phyloP scores from a whole-genome alignment of 2,329 filamentous ascomycete genomes.

The Talaromyces atroroseus region DNA sequence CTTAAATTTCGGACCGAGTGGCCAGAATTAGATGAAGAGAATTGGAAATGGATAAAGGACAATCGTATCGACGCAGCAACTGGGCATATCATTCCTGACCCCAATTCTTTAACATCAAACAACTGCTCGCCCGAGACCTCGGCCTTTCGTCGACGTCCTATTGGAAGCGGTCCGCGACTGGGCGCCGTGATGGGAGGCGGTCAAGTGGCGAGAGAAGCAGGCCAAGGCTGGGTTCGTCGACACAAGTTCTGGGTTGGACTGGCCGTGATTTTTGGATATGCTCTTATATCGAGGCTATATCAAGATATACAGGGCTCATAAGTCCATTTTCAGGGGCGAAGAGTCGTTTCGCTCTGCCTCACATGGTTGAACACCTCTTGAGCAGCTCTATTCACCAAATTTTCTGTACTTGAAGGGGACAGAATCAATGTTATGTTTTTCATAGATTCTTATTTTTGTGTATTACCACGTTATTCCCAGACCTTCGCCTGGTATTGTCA shows the following conservation, averaged over 20 bases:
- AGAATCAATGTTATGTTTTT: neutral
- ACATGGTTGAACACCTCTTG: neutral
- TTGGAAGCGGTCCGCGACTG: conserved; percentile 49
- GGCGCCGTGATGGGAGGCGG: conserved; percentile 71
- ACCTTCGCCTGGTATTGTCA: neutral
- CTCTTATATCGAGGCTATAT: conserved; percentile 70
- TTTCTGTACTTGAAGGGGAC: neutral
- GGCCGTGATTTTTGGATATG: conserved; percentile 71
- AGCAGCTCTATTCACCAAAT: neutral
- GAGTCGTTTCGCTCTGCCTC: neutral
- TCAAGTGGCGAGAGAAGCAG: conserved; percentile 68
- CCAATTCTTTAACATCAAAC: conserved; percentile 46
- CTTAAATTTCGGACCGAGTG: conserved; percentile 85
- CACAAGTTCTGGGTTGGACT: conserved; percentile 73
- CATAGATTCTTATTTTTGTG: conserved; percentile 1
- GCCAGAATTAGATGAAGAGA: conserved; percentile 82
- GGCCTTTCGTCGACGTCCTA: conserved; percentile 59
- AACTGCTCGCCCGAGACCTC: conserved; percentile 58
- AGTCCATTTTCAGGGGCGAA: neutral
- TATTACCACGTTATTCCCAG: conserved; percentile 5
- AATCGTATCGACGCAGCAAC: conserved; percentile 72
- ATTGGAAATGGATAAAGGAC: conserved; percentile 86
- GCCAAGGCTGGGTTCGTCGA: conserved; percentile 72
- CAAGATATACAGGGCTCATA: conserved; percentile 45
- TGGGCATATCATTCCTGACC: conserved; percentile 59